Conservation (phyloP, 495 filamentous ascomycete genomes). For the Podospora pseudocomata region DNA sequence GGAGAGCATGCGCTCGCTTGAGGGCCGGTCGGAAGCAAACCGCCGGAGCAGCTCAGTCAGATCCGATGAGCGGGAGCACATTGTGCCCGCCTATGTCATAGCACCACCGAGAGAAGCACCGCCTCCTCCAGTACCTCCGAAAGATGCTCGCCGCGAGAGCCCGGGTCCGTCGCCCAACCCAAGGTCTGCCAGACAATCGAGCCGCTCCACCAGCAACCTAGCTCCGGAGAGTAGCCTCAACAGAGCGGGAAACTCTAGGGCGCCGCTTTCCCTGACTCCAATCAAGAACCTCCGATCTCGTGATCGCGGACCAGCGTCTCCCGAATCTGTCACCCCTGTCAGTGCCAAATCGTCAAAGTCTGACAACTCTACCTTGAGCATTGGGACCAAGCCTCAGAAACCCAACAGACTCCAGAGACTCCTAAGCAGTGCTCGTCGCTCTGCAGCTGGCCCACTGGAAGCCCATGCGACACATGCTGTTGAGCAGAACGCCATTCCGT, state of each 20-base stretch:
- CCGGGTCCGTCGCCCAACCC: slow-evolving; percentile 6
- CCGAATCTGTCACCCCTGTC: slow-evolving; percentile 25
- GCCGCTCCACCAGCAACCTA: background rate
- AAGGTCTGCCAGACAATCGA: slow-evolving; percentile 10
- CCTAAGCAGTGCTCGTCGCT: slow-evolving; percentile 35
- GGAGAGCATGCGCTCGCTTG: slow-evolving; percentile 7
- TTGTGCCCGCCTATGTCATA: background rate
- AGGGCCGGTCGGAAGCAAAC: slow-evolving; percentile 13
- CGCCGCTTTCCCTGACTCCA: slow-evolving; percentile 8
- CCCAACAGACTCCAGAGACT: slow-evolving; percentile 40
- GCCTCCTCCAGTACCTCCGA: slow-evolving; percentile 33
- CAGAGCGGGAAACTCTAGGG: slow-evolving; percentile 5
- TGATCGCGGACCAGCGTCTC: slow-evolving; percentile 18
- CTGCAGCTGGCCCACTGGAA: slow-evolving; percentile 22
- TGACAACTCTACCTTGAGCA: slow-evolving; percentile 32
- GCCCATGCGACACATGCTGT: slow-evolving; percentile 32
- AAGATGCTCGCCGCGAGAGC: slow-evolving; percentile 21
- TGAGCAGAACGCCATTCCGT: slow-evolving; percentile 31
- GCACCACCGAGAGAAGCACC: slow-evolving; percentile 20
- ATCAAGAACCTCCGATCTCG: slow-evolving; percentile 7
- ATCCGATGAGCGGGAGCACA: background rate
- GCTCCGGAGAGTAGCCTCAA: slow-evolving; percentile 3
- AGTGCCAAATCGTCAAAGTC: slow-evolving; percentile 29
- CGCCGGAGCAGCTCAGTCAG: background rate
- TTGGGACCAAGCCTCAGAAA: slow-evolving; percentile 35